Conservation (phyloP, 2,329 filamentous ascomycete genomes). For the Ophiosphaerella herpotricha region DNA sequence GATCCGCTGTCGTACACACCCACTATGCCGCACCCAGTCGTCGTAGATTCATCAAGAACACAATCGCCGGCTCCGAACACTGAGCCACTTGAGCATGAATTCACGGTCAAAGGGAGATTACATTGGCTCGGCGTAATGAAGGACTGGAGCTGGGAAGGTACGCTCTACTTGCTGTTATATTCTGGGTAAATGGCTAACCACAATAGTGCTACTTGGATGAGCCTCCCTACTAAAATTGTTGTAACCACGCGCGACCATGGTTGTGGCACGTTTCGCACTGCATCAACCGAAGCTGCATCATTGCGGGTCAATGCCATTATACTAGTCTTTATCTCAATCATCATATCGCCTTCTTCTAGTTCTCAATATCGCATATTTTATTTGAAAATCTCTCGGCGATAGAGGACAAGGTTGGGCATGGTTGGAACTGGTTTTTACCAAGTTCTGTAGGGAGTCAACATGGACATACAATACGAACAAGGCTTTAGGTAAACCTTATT, state of each 20-base stretch:
- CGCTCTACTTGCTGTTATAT: constrained; percentile 31
- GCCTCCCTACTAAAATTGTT: neutral
- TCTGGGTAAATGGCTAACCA: constrained; percentile 9
- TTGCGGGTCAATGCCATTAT: too few relatives aligned
- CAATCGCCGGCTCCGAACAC: constrained; percentile 10
- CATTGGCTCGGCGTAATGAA: constrained; percentile 76
- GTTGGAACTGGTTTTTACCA: too few relatives aligned
- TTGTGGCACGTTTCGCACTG: neutral
- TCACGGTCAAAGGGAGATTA: constrained; percentile 67
- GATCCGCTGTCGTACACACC: constrained; percentile 5
- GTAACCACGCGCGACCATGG: neutral
- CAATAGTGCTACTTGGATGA: constrained; percentile 30
- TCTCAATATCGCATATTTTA: too few relatives aligned
- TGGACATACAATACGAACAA: too few relatives aligned
- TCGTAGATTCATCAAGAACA: neutral
- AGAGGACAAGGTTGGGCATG: too few relatives aligned
- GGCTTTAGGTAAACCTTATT: too few relatives aligned
- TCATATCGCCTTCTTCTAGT: too few relatives aligned
- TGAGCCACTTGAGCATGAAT: constrained; percentile 59
- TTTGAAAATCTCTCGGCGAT: too few relatives aligned
- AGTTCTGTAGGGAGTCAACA: too few relatives aligned
- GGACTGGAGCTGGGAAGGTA: constrained; percentile 75
- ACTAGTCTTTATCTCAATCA: too few relatives aligned
- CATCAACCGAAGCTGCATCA: neutral
- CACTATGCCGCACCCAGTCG: neutral